Base-by-base conservation (phyloP, 2,329 filamentous ascomycete genomes). In the Colletotrichum australisinense region DNA sequence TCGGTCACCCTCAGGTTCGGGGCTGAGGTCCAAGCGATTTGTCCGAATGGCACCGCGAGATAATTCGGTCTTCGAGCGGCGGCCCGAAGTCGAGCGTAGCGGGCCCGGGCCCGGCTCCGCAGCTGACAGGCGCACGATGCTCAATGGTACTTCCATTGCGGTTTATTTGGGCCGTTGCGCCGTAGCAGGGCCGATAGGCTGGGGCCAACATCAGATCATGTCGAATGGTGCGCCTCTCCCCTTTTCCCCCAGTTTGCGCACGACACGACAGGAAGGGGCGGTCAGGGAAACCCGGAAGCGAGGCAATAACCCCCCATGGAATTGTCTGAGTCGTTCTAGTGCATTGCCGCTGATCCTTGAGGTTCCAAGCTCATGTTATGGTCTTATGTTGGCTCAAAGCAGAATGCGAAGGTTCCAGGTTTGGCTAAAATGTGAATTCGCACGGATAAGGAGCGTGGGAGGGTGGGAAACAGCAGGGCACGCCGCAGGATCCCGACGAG, bases 151-250 rank as follows among this genome's bases (percentile, higher is more conserved):
- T 30, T 11, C 32, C 32, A 35, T 35, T 19, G 12, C 24, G 6
- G 4, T 30, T 35, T 4, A 30, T 52, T 63, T n/a, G 9, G 42
- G 22, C 42, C 42, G 42, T 63, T n/a, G 28, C 58, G 42, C 66
- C 69, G 69, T 38, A 59, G 65, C 65, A 59, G 60, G 58, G 66
- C 65, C 66, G 65, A 72, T n/a, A n/a, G 57, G n/a, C 32, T 55
- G n/a, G n/a, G 11, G 32, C 12, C 42, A 69, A 12, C 35, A 72
- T 69, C 66, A 69, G 66, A 63, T 55, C 69, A 69, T 69, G 30
- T 28, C 2, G 46, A 26, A 35, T 26, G 42, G 42, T 22, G 38
- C 38, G 38, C 19, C 42, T 11, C 42, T 49, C 19, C 16, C 38
- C 38, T 42, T 42, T 14, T 5, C 42, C 42, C 42, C 42, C 42